Percentiles rank a stretch among this genome's conserved stretches.
Evolutionary conservation across 2,329 filamentous ascomycete genomes (phyloP).

Genomic region (Blastomyces parvus): DNA sequence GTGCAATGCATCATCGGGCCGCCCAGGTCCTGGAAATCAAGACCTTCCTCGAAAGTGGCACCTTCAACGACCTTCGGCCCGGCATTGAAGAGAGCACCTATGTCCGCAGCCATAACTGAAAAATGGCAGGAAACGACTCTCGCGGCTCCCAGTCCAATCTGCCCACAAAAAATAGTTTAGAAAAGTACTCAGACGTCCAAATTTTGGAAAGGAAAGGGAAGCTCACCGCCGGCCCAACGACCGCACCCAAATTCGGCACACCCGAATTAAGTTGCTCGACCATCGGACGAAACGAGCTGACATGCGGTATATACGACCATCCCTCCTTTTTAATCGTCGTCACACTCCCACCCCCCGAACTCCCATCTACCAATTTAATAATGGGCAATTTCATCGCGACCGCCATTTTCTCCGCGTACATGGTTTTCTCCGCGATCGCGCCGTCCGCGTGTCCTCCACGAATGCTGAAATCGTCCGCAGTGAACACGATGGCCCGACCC

Average conservation of each 20-base stretch:
- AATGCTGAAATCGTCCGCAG: conserved; percentile 56
- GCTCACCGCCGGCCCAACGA: conserved; percentile 49
- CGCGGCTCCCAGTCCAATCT: conserved; percentile 54
- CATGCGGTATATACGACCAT: conserved; percentile 52
- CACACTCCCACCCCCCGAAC: conserved; percentile 53
- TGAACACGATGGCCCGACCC: conserved; percentile 49
- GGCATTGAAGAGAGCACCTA: conserved; percentile 55
- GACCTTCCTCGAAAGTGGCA: conserved; percentile 55
- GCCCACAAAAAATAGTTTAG: background rate
- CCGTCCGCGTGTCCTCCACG: conserved; percentile 57
- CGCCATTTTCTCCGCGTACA: conserved; percentile 54
- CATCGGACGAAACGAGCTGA: conserved; percentile 45
- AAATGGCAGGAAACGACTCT: conserved; percentile 55
- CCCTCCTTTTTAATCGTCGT: conserved; percentile 48
- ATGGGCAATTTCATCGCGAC: conserved; percentile 50
- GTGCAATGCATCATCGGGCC: conserved; percentile 54
- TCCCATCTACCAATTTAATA: conserved; percentile 56
- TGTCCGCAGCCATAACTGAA: conserved; percentile 55
- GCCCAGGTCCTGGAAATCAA: conserved; percentile 50
- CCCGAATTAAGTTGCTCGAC: conserved; percentile 52
- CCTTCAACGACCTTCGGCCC: conserved; percentile 54
- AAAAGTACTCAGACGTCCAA: background rate
- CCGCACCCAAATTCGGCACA: conserved; percentile 55
- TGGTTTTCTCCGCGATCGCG: conserved; percentile 47
- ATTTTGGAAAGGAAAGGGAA: conserved; percentile 5